These are phyloP conservation scores for Entomortierella lignicola DNA, from an alignment of 192 early-diverging fungal species.

Conservation along the genomic window DNA sequence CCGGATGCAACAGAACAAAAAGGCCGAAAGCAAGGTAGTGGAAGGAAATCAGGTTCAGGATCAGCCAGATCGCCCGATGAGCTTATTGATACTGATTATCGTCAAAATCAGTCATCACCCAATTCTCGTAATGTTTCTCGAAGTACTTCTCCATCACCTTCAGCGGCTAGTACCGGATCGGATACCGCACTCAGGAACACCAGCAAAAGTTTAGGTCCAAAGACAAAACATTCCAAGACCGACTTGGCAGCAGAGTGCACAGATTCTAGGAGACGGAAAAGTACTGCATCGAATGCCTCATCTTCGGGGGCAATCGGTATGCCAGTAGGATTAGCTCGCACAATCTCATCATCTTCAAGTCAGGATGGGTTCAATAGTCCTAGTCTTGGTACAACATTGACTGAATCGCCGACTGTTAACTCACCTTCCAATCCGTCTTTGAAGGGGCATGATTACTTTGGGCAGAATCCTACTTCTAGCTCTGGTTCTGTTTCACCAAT, in stretches of 20 bases:
- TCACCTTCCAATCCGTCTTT: slow-evolving; percentile 19
- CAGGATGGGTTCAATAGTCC: slow-evolving; percentile 50
- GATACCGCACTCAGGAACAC: background rate
- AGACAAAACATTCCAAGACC: slow-evolving; percentile 29
- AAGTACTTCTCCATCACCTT: slow-evolving; percentile 36
- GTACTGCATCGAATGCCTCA: slow-evolving; percentile 26
- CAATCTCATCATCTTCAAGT: slow-evolving; percentile 42
- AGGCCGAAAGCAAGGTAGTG: slow-evolving; percentile 5
- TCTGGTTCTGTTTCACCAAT: slow-evolving; percentile 43
- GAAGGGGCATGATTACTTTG: slow-evolving; percentile 46
- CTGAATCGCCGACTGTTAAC: slow-evolving; percentile 37
- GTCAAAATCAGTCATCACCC: slow-evolving; percentile 20
- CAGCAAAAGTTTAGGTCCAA: slow-evolving; percentile 24
- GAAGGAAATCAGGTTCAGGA: slow-evolving; percentile 15
- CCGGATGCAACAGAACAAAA: slow-evolving; percentile 15
- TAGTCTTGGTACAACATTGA: slow-evolving; percentile 4
- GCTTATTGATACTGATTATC: slow-evolving; percentile 8
- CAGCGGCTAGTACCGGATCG: background rate
- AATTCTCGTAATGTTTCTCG: slow-evolving; percentile 45
- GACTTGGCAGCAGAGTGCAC: slow-evolving; percentile 41
- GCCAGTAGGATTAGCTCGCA: slow-evolving; percentile 26
- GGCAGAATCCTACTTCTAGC: slow-evolving; percentile 13
- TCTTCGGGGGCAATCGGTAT: slow-evolving; percentile 17
- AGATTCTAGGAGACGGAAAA: slow-evolving; percentile 39
- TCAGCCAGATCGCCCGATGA: slow-evolving; percentile 26